Base-by-base conservation (phyloP, 139 green algal genomes). In the Prasinococcaceae sp. region DNA sequence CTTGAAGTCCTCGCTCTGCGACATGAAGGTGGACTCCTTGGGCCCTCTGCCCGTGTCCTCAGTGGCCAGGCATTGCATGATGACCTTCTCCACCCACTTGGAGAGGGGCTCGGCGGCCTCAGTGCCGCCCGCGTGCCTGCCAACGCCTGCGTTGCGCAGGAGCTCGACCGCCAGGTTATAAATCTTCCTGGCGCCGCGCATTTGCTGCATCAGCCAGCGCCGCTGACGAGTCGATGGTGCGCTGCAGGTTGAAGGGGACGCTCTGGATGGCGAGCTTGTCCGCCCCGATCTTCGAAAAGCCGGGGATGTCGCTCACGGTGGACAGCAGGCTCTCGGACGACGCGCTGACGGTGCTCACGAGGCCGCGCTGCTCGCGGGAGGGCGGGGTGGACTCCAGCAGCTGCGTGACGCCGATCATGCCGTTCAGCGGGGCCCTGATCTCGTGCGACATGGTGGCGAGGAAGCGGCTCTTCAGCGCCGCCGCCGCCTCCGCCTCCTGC, bases 361-460 rank as follows among this genome's bases (percentile, higher is more conserved):
- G 69, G 51, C 92, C 83, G 58, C 76, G 78, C 68, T 87, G 79
- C 30, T 72, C 59, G 1, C 70, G 69, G 2, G 55, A 68, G 4
- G 86, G 71, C 12, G 38, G 44, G 3, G 74, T 82, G 20, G 81
- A 74, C 10, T 73, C 76, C 46, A 93, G 70, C 48, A 93, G 66
- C 67, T 93, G 83, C 1, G 75, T 74, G 16, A 90, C 80, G 1
- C 78, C 79, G 46, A 93, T 88, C 73, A 93, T 89, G 32, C 83
- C 84, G 53, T 93, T 93, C 17, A 93, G 73, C 1, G 84, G 84
- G 2, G 84, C 92, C 23, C 84, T 66, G 49, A 93, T 89, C 56
- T 93, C 83, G 58, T 93, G 84, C 25, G 68, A 82, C 83, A 93
- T 93, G 43, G 72, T 70, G 10, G 84, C 84, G 25, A 93, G 73